Conservation (phyloP, 2,329 filamentous ascomycete species). For the Epichloe hybrida region DNA sequence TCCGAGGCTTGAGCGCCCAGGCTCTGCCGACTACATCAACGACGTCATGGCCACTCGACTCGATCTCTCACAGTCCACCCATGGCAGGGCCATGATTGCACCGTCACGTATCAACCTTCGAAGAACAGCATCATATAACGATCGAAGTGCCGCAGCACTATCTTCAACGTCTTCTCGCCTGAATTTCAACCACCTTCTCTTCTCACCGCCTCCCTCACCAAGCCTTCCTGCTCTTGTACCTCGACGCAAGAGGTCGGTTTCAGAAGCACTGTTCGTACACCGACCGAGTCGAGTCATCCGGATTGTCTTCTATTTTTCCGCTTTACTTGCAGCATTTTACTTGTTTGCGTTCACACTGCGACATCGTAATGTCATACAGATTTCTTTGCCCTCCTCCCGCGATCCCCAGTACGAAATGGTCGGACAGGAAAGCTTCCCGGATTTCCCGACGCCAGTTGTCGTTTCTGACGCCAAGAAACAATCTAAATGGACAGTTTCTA, state of each 20-base stretch:
- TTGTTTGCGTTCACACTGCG: constrained; percentile 20
- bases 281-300: constrained; percentile 46
- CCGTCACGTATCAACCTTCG: constrained; percentile 46
- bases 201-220: constrained; percentile 56
- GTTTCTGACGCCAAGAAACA: constrained; percentile 51
- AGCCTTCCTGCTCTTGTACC: constrained; percentile 55
- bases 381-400: constrained; percentile 30
- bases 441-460: constrained; percentile 59
- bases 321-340: constrained; percentile 38
- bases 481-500: constrained; percentile 68
- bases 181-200: constrained; percentile 53
- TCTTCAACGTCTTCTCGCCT: constrained; percentile 51
- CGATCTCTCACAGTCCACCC: constrained; percentile 29
- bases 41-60: constrained; percentile 32
- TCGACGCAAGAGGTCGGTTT: constrained; percentile 47
- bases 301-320: constrained; percentile 38
- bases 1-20: neutral
- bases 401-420: constrained; percentile 51
- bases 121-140: constrained; percentile 42
- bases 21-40: neutral
- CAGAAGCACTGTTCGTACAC: constrained; percentile 27
- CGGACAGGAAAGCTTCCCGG: constrained; percentile 49
- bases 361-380: constrained; percentile 15
- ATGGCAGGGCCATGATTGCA: constrained; percentile 37
- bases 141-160: constrained; percentile 29